These are phyloP conservation scores for Solanum neorickii DNA, from an alignment of 257 asterid genomes.

Conservation along the genomic window DNA sequence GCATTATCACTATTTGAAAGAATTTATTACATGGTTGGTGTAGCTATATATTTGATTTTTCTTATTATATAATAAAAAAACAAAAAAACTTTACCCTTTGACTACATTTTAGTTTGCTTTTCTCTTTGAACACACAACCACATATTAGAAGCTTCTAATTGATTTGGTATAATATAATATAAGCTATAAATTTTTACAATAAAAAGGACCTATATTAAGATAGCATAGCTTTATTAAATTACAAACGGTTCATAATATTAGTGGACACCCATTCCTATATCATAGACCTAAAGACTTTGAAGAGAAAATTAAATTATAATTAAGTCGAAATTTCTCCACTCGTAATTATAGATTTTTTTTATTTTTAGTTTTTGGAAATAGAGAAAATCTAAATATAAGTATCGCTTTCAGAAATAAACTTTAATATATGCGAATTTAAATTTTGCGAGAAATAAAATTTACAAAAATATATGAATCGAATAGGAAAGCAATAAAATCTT, in stretches of 20 bases:
- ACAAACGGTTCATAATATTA: background rate
- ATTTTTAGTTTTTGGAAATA: no score
- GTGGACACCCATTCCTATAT: background rate
- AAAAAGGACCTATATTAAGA: background rate
- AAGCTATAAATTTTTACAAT: background rate
- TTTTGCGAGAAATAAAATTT: background rate
- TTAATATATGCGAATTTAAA: no score
- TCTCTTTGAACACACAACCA: background rate
- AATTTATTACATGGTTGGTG: background rate
- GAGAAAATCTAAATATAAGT: background rate
- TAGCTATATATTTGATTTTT: background rate
- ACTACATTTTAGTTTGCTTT: background rate
- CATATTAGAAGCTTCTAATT: background rate
- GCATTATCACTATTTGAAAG: background rate
- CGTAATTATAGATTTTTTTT: background rate
- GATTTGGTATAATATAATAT: background rate
- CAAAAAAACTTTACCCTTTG: background rate
- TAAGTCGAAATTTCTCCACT: fast-evolving
- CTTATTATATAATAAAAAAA: background rate
- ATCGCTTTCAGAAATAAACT: background rate
- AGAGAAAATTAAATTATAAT: background rate
- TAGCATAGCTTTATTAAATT: background rate
- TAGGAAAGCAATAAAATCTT: background rate
- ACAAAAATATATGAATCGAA: background rate
- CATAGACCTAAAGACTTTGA: background rate